phyloP scores from a whole-genome alignment of 306 rosid genomes.

The Senna tora region DNA sequence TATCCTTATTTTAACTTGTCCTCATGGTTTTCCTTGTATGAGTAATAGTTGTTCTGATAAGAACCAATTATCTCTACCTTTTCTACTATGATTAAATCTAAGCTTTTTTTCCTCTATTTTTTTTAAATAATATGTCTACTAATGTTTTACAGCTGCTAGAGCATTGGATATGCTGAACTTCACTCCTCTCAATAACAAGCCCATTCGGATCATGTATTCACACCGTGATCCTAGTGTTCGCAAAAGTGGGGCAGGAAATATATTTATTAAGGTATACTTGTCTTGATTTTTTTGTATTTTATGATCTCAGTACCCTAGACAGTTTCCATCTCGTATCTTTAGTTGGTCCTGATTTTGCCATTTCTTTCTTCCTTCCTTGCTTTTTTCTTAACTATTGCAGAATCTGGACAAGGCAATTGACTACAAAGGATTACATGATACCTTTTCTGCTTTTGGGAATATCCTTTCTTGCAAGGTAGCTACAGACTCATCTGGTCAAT shows the following conservation, averaged over 20 bases:
- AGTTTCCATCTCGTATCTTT: conserved; percentile 20
- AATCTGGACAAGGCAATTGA: conserved; percentile 92
- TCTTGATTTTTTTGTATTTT: conserved; percentile 15
- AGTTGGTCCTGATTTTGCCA: conserved; percentile 28
- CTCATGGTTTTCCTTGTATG: conserved; percentile 3
- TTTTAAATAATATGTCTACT: conserved; percentile 14
- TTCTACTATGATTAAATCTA: background rate
- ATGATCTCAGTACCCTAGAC: background rate
- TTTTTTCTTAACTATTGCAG: conserved; percentile 49
- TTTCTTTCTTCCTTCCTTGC: background rate
- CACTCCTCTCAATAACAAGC: conserved; percentile 76
- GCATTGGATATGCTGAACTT: conserved; percentile 91
- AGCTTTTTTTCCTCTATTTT: background rate
- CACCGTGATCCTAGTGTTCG: conserved; percentile 95
- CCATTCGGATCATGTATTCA: conserved; percentile 90
- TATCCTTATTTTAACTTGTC: background rate
- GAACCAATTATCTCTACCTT: background rate
- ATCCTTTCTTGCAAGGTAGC: conserved; percentile 96
- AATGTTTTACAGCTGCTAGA: conserved; percentile 73
- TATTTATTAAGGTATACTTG: conserved; percentile 80
- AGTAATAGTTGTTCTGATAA: too few relatives aligned
- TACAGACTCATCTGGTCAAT: too few relatives aligned
- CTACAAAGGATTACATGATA: conserved; percentile 91
- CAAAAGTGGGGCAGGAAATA: too few relatives aligned
- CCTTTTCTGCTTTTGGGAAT: conserved; percentile 84